These are phyloP conservation scores for Hysterangium stoloniferum DNA, from an alignment of 768 basidiomycete genomes.

Conservation along the genomic window DNA sequence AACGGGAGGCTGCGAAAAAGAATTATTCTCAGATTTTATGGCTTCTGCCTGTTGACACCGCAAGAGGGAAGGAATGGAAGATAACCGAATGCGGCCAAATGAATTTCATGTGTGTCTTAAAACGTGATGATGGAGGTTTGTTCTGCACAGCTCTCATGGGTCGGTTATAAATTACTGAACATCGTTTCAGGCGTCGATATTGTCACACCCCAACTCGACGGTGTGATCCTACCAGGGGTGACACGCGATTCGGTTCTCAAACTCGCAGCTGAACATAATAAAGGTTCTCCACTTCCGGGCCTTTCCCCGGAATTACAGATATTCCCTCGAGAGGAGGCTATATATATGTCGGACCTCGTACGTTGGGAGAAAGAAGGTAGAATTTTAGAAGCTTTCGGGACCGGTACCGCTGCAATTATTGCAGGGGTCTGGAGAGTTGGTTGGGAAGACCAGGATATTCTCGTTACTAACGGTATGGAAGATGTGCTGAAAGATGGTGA, in stretches of 20 bases:
- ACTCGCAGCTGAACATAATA: constrained; percentile 58
- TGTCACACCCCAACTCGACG: constrained; percentile 83
- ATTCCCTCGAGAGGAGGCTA: constrained; percentile 44
- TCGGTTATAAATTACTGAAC: background rate
- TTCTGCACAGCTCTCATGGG: constrained; percentile 4
- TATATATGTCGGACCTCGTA: constrained; percentile 53
- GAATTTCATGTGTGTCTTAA: constrained; percentile 71
- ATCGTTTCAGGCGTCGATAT: constrained; percentile 59
- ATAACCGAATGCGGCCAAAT: constrained; percentile 59
- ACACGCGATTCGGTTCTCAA: constrained; percentile 80
- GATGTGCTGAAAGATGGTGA: constrained; percentile 7
- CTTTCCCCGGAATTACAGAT: constrained; percentile 38
- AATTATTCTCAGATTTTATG: constrained; percentile 79
- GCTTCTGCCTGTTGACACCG: constrained; percentile 55
- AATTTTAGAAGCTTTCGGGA: constrained; percentile 76
- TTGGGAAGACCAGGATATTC: constrained; percentile 49
- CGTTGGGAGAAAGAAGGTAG: constrained; percentile 43
- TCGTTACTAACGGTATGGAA: constrained; percentile 34
- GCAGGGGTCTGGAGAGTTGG: constrained; percentile 68
- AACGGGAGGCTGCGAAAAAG: constrained; percentile 50
- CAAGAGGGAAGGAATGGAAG: constrained; percentile 26
- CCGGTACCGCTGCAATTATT: constrained; percentile 79
- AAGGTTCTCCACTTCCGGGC: constrained; percentile 29
- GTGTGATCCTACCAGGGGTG: constrained; percentile 88
- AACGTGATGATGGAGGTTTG: constrained; percentile 50